Percentiles rank a stretch among this genome's conserved stretches.
These are phyloP conservation scores for Hypoxylon sp. DNA, from an alignment of 2,329 filamentous ascomycete genomes.

Conservation along the genomic window DNA sequence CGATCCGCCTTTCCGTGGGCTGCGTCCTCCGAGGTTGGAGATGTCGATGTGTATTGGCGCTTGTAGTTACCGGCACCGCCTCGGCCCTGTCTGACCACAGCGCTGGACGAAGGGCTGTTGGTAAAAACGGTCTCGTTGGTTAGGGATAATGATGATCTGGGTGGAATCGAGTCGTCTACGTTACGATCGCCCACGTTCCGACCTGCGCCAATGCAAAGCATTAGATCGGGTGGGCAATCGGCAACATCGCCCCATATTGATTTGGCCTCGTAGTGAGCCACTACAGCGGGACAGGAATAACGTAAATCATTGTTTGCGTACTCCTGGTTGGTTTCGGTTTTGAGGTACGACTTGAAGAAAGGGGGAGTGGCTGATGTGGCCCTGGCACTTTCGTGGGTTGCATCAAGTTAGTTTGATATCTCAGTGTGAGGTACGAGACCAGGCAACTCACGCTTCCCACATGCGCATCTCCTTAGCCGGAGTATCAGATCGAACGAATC, in stretches of 20 bases:
- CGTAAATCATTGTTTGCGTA: conserved; percentile 49
- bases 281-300: conserved; percentile 49
- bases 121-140: conserved; percentile 48
- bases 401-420: conserved; percentile 6
- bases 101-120: conserved; percentile 29
- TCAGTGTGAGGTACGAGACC: too few species aligned
- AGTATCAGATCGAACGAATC: conserved; percentile 50
- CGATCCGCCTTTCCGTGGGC: conserved; percentile 35
- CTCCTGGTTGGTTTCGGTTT: conserved; percentile 48
- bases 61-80: conserved; percentile 54
- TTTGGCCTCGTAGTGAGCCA: conserved; percentile 51
- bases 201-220: conserved; percentile 53
- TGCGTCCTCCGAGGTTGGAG: conserved; percentile 12
- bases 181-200: conserved; percentile 51
- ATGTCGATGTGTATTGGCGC: conserved; percentile 39
- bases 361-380: conserved; percentile 53
- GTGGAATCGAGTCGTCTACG: conserved; percentile 28
- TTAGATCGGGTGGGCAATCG: conserved; percentile 48
- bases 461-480: conserved; percentile 51
- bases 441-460: conserved; percentile 54
- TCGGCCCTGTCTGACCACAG: conserved; percentile 51
- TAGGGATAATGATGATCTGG: conserved; percentile 40
- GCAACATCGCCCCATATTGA: conserved; percentile 51
- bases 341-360: conserved; percentile 53
- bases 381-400: conserved; percentile 46